Conservation (phyloP, 2,329 filamentous ascomycete genomes). For the Trichophyton equinum region DNA sequence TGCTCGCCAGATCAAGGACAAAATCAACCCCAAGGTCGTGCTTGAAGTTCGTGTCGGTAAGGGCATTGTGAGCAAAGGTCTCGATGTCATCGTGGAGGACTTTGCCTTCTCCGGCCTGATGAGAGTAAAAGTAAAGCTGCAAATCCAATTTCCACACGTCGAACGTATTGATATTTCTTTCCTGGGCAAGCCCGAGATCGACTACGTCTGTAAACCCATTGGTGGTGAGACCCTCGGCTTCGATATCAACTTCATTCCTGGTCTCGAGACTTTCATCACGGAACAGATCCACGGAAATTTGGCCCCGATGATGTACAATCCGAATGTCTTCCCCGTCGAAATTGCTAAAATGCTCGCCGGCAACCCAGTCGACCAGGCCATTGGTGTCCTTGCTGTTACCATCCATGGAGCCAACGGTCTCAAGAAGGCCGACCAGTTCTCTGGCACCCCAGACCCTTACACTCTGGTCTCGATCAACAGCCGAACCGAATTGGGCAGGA, state of each 20-base stretch:
- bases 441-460: conserved; percentile 84
- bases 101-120: conserved; percentile 94
- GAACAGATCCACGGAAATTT: conserved; percentile 93
- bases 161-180: conserved; percentile 94
- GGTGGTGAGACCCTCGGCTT: conserved; percentile 93
- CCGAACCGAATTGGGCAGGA: conserved; percentile 68
- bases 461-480: conserved; percentile 73
- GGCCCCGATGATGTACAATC: conserved; percentile 93
- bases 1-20: conserved; percentile 76
- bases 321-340: conserved; percentile 96
- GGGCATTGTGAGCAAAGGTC: conserved; percentile 89
- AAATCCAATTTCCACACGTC: conserved; percentile 88
- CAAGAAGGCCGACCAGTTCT: conserved; percentile 91
- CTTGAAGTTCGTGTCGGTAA: conserved; percentile 91
- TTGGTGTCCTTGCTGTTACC: conserved; percentile 84
- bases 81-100: conserved; percentile 95
- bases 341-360: conserved; percentile 97
- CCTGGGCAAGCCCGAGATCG: conserved; percentile 73
- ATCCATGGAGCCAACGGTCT: conserved; percentile 83
- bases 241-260: conserved; percentile 98
- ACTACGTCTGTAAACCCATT: conserved; percentile 95
- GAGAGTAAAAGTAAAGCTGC: conserved; percentile 94
- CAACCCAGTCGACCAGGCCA: conserved; percentile 84
- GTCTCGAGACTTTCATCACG: conserved; percentile 82
- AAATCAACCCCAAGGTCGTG: conserved; percentile 92